Evolutionary conservation across 257 asterid genomes (phyloP).

Genomic region (Henckelia pumila): DNA sequence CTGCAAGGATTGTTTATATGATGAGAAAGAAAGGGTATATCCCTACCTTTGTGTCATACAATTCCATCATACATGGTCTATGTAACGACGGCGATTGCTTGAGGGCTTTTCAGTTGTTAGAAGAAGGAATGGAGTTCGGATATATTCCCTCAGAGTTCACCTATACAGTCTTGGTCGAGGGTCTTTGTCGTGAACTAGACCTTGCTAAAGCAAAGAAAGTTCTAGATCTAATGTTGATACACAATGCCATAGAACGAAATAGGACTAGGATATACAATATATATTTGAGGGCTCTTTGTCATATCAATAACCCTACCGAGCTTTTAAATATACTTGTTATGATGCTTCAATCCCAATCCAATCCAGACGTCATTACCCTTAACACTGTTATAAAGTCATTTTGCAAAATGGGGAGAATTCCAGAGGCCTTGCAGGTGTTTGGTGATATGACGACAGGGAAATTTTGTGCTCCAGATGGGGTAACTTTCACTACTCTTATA

Average conservation of each 20-base stretch:
- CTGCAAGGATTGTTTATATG: slow-evolving; percentile 80
- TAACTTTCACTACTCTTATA: slow-evolving; percentile 66
- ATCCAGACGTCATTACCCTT: slow-evolving; percentile 71
- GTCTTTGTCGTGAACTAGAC: slow-evolving; percentile 63
- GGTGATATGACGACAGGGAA: slow-evolving; percentile 68
- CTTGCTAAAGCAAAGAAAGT: slow-evolving; percentile 64
- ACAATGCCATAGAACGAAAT: slow-evolving; percentile 43
- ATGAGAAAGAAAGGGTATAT: slow-evolving; percentile 69
- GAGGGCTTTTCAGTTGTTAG: too few relatives aligned
- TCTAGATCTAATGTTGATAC: slow-evolving; percentile 53
- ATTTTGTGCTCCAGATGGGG: slow-evolving; percentile 74
- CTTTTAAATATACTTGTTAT: slow-evolving; percentile 69
- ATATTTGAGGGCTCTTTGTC: slow-evolving; percentile 77
- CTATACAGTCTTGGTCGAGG: slow-evolving; percentile 63
- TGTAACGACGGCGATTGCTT: too few relatives aligned
- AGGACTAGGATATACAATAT: slow-evolving; percentile 74
- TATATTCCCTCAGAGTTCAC: slow-evolving; percentile 56
- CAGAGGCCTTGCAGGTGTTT: slow-evolving; percentile 65
- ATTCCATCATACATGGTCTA: too few relatives aligned
- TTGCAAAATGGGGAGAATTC: slow-evolving; percentile 65
- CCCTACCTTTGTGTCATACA: slow-evolving; percentile 28
- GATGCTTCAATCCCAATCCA: slow-evolving; percentile 77
- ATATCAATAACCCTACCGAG: slow-evolving; percentile 62
- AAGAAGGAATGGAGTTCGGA: too few relatives aligned
- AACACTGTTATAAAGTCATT: slow-evolving; percentile 81